Evolutionary conservation across 1,284 basidiomycete species (phyloP), one percentile per base, ranked within the genome.

Genomic region (Marasmius tenuissimus): DNA sequence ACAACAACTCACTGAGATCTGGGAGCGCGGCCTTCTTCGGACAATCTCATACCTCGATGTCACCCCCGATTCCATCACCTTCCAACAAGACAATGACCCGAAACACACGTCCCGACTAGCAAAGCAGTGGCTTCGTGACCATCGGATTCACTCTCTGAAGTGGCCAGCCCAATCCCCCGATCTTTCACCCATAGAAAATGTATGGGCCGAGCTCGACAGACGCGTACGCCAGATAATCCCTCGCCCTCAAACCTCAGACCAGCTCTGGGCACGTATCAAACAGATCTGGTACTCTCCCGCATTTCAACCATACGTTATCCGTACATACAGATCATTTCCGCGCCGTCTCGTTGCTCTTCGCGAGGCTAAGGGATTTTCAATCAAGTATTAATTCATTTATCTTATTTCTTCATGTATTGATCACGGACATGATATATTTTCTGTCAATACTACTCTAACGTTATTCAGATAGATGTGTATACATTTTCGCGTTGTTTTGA

Each of bases 101-200:
- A 61, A 61, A 40, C 55, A 61, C 42, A 61, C n/a, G 35, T 50
- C 58, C 1, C 37, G 40, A 22, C n/a, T 14, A 7, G 34, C 49
- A 0, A 48, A 14, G 18, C 11, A 47, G 45, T 55, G 51, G 39
- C 38, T 60, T 35, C 9, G 18, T 9, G 58, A 69, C 4, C 58
- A 76, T 48, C 27, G 65, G 50, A 64, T 75, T 58, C 38, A 64
- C 42, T 27, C 67, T 11, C 64, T 77, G 8, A 55, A 53, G 1
- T 76, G 73, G 71, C 70, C 71, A 5, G 51, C 73, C 14, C 57
- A 66, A 12, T 72, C 69, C 42, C 71, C 73, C 22, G 71, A 76
- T 64, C 66, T 76, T 62, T 75, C 71, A 63, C 67, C 68, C 39
- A 73, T 73, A 10, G 70, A 75, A 62, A 68, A 75, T 68, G 60